Base-by-base conservation (phyloP, 176 grass and related monocot species). In the Elymus sibiricus region DNA sequence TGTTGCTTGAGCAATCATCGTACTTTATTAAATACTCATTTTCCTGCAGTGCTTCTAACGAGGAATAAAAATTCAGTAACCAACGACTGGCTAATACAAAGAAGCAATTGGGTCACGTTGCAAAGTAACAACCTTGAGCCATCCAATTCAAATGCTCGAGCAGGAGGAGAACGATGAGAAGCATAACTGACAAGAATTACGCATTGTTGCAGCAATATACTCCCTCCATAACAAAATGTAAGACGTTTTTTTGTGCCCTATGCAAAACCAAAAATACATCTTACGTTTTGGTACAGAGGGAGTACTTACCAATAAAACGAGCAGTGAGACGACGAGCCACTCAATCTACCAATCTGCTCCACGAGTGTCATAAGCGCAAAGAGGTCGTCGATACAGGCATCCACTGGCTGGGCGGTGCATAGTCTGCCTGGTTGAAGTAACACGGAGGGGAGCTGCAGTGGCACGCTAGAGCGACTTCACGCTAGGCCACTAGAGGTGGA, bases 121-220 rank as follows among this genome's bases (percentile, higher is more conserved):
- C 38, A 38, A 35, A 86, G 31, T 69, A 49, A 67, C 62, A 86
- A 92, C 91, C 93, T 93, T 93, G 93, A 62, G 95, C 32, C 68
- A 70, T 70, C 68, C 5, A 40, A 70, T 70, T 39, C 67, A 38
- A 70, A 10, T 1, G 10, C 34, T 70, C 11, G 35, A 70, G 68
- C 21, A 70, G 35, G 35, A 70, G 35, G 35, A 72, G 38, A 42
- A 72, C 11, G 12, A 11, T 72, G 69, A 72, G 69, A 40, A 47
- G 71, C 71, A 74, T 74, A 24, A 49, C 39, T 47, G 27, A 49
- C 42, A 47, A 74, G 71, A 42, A 28, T 47, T 74, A 47, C 24
- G 19, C 7, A 47, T 49, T 47, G 14, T 49, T 74, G 42, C n/a
- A 74, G 71, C 7, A 74, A 46, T 44, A 46, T 47, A 47, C 43